These are phyloP conservation scores for Puccinellia tenuiflora DNA, from an alignment of 176 grass and related monocot species.

Conservation along the genomic window DNA sequence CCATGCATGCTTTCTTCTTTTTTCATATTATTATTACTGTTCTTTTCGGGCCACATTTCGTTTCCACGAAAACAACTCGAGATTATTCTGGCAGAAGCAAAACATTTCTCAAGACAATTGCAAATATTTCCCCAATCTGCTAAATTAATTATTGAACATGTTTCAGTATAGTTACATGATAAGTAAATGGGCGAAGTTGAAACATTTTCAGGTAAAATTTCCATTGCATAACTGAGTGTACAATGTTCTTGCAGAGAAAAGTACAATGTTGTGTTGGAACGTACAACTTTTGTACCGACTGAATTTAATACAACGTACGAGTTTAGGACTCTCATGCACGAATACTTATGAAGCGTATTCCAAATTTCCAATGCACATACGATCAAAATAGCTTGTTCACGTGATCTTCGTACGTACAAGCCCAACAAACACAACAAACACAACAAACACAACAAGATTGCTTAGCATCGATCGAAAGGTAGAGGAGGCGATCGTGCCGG, in stretches of 20 bases:
- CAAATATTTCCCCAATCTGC: too few species aligned
- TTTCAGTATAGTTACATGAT: too few species aligned
- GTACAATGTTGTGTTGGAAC: neutral
- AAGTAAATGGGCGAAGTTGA: neutral
- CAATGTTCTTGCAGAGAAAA: neutral
- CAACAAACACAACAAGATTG: neutral
- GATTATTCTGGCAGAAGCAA: neutral
- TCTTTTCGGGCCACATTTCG: too few species aligned
- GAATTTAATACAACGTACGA: neutral
- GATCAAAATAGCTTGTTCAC: neutral
- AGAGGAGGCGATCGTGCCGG: neutral
- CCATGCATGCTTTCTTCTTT: slow-evolving; percentile 12
- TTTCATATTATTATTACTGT: neutral
- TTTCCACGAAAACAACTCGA: neutral
- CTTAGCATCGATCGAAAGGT: too few species aligned
- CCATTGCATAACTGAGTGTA: neutral
- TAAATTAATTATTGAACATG: too few species aligned
- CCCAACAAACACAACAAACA: neutral
- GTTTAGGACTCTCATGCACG: too few species aligned
- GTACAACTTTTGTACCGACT: neutral
- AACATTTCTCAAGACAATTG: neutral
- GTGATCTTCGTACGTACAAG: neutral
- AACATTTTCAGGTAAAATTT: neutral
- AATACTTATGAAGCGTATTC: too few species aligned
- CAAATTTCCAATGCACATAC: too few species aligned